Evolutionary conservation across 129 eudicot genomes (phyloP).

Genomic region (Centrapalus pauciflorus): DNA sequence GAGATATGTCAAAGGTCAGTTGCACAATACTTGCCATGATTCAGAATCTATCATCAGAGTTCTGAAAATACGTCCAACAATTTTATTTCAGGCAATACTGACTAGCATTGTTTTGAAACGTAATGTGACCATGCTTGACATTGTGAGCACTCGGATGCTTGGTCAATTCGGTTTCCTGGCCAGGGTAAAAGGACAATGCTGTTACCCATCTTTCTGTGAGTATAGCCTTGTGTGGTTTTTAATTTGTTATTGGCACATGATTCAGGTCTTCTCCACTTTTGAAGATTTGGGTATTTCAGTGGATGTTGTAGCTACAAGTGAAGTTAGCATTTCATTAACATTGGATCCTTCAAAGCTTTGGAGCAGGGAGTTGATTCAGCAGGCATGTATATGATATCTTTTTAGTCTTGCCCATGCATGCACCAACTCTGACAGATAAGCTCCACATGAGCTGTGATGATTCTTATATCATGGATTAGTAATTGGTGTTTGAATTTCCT

Average conservation of each 20-base stretch:
- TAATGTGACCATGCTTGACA: slow-evolving; percentile 90
- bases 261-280: slow-evolving; percentile 78
- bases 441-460: slow-evolving; percentile 1
- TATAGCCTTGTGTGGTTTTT: background rate
- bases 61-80: background rate
- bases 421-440: background rate
- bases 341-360: slow-evolving; percentile 89
- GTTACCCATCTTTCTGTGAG: background rate
- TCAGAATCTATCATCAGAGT: background rate
- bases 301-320: slow-evolving; percentile 96
- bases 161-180: slow-evolving; percentile 94
- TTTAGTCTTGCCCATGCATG: background rate
- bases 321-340: slow-evolving; percentile 89
- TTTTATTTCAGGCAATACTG: slow-evolving; percentile 55
- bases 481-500: background rate
- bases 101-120: slow-evolving; percentile 92
- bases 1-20: slow-evolving; percentile 87
- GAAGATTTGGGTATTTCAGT: slow-evolving; percentile 92
- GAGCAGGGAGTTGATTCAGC: slow-evolving; percentile 91
- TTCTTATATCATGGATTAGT: background rate
- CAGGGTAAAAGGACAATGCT: slow-evolving; percentile 39
- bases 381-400: slow-evolving; percentile 55
- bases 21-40: background rate
- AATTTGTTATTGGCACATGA: background rate
- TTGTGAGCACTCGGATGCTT: slow-evolving; percentile 94